Evolutionary conservation across 2,329 filamentous ascomycete genomes (phyloP).

Genomic region (Chrysoporthe cubensis): DNA sequence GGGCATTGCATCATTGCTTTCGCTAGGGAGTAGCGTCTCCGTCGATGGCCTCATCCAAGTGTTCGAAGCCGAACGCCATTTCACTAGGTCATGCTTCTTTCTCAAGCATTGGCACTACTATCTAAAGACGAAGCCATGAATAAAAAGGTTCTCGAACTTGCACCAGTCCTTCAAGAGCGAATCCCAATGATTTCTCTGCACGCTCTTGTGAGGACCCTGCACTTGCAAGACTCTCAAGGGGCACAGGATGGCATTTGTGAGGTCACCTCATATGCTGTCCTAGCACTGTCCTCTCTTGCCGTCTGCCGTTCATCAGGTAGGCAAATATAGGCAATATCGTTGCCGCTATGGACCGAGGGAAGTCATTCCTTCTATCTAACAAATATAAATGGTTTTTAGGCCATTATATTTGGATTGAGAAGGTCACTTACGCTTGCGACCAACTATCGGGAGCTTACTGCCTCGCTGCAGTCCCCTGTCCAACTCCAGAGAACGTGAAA

Average conservation of each 20-base stretch:
- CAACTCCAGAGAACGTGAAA: background rate
- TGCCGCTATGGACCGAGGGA: background rate
- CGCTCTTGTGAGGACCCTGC: background rate
- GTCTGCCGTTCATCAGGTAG: background rate
- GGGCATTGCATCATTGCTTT: background rate
- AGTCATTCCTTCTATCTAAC: background rate
- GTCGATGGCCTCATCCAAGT: background rate
- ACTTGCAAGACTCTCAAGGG: background rate
- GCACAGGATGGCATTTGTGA: background rate
- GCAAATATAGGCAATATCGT: background rate
- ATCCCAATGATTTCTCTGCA: conserved; percentile 7
- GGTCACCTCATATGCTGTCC: background rate
- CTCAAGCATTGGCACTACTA: background rate
- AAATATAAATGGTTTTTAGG: background rate
- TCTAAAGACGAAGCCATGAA: background rate
- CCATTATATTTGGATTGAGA: conserved; percentile 22
- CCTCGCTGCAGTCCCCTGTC: conserved; percentile 6
- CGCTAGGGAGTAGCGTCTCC: background rate
- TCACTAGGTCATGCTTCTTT: background rate
- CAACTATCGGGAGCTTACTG: conserved; percentile 18
- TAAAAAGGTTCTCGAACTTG: background rate
- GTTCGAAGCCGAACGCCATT: background rate
- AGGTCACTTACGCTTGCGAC: conserved; percentile 23
- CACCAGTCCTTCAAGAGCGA: background rate
- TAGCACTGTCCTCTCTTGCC: background rate